Base-by-base conservation (phyloP, 2,329 filamentous ascomycete species). In the Aspergillus terreus region DNA sequence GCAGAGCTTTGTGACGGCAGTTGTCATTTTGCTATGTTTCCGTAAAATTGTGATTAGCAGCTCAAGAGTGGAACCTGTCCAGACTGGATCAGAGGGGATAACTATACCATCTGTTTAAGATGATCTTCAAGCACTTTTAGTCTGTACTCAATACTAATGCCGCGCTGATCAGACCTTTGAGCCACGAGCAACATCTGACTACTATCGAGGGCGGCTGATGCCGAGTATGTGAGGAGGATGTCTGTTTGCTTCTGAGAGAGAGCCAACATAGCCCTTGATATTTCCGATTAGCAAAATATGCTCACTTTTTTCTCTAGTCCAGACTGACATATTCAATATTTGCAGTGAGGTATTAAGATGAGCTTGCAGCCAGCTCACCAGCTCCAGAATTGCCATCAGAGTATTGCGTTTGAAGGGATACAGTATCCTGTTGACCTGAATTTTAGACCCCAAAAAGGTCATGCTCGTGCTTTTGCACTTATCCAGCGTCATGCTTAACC, bases 351-450 rank as follows among this genome's bases (percentile, higher is more conserved):
- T 51, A 38, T 53, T 50, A 27, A 56, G 49, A 41, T 53, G 33
- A 27, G 43, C 48, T 35, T 56, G 54, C 46, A 56, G 30, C 36
- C 48, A 49, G 19, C 40, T 48, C 43, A 50, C 23, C 5, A 42
- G 51, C 25, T 53, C 48, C 36, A 45, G 15, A 42, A 56, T 33
- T n/a, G 46, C 25, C 17, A 51, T 46, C 10, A 56, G 49, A 12
- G 51, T 56, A 6, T 51, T 51, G 7, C 48, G 49, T 35, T 36
- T 48, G 49, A 56, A 53, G 27, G 54, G 54, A 38, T 53, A 56
- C 11, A 51, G 21, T 12, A 55, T 40, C 23, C 47, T 43, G 32
- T 49, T 46, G 23, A 55, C 44, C 17, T 51, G 44, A 12, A 36
- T 40, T 43, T 49, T 50, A 14, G 49, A 44, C 41, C 32, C 33